phyloP scores from a whole-genome alignment of 2,329 filamentous ascomycete species.

The Chaetothyriales sp. region DNA sequence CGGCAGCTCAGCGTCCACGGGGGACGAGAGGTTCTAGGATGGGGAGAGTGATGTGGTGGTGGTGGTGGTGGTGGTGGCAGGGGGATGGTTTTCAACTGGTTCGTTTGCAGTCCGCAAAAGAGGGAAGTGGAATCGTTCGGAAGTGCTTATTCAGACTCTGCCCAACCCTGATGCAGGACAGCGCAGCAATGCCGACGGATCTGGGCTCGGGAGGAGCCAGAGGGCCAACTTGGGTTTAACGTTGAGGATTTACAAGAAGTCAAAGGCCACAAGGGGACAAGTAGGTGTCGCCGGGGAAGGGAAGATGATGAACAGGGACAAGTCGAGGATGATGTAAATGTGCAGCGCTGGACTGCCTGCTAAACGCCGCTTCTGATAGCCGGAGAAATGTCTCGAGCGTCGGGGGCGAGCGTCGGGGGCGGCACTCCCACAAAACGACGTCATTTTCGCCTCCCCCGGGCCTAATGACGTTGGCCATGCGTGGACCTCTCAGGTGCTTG shows the following conservation, averaged over 20 bases:
- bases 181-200: neutral
- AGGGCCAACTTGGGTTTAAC: neutral
- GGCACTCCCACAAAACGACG: too few species aligned
- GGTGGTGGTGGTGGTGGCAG: too few species aligned
- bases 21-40: too few species aligned
- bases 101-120: neutral
- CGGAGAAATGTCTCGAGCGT: too few species aligned
- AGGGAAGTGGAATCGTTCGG: neutral
- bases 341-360: neutral
- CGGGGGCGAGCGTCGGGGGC: too few species aligned
- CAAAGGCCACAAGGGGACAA: neutral
- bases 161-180: neutral
- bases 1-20: neutral
- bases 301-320: neutral
- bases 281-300: neutral
- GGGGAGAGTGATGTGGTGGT: too few species aligned
- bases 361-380: neutral
- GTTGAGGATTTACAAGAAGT: neutral
- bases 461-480: too few species aligned
- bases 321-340: neutral
- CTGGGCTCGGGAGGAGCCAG: neutral
- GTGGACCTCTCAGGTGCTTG: too few species aligned
- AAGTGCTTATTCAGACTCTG: neutral
- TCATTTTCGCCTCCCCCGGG: too few species aligned
- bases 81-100: neutral